These are phyloP conservation scores for Berberis thunbergii DNA, from an alignment of 164 flowering plant species.

Conservation along the genomic window DNA sequence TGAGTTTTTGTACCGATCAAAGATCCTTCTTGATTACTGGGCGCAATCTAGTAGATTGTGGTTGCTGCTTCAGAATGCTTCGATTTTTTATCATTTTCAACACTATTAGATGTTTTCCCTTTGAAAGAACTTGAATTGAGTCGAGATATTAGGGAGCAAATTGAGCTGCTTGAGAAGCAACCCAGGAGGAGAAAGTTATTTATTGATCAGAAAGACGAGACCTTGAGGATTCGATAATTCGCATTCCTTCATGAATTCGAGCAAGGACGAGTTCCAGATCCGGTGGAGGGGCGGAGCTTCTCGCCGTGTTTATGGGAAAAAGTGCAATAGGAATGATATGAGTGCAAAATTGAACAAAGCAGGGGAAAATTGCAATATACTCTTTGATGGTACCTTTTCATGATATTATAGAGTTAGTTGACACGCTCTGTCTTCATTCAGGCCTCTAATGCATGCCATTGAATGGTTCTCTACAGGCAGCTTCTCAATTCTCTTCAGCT, in stretches of 20 bases:
- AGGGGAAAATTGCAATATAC: too few relatives aligned
- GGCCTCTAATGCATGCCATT: too few relatives aligned
- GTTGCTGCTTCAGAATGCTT: slow-evolving; percentile 59
- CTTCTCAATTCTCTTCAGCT: too few relatives aligned
- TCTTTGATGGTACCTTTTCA: too few relatives aligned
- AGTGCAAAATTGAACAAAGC: too few relatives aligned
- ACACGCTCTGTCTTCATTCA: too few relatives aligned
- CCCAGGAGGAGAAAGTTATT: slow-evolving; percentile 39
- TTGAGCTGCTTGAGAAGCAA: slow-evolving; percentile 56
- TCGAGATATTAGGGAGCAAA: slow-evolving; percentile 56
- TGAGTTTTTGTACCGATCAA: slow-evolving; percentile 33
- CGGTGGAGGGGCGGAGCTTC: slow-evolving; percentile 23
- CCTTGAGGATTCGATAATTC: slow-evolving; percentile 33
- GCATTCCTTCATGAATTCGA: slow-evolving; percentile 56
- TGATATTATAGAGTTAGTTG: too few relatives aligned
- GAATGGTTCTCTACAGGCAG: too few relatives aligned
- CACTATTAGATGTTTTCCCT: slow-evolving; percentile 84
- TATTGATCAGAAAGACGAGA: slow-evolving; percentile 56
- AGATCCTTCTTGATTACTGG: slow-evolving; percentile 48
- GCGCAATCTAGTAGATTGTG: too few relatives aligned
- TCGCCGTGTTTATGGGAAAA: slow-evolving; percentile 36
- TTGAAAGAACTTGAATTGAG: slow-evolving; percentile 36
- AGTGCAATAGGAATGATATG: too few relatives aligned
- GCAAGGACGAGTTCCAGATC: slow-evolving; percentile 41
- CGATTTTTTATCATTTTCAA: slow-evolving; percentile 74